Conservation (phyloP, 129 eudicot genomes). For the Daucus carota region DNA sequence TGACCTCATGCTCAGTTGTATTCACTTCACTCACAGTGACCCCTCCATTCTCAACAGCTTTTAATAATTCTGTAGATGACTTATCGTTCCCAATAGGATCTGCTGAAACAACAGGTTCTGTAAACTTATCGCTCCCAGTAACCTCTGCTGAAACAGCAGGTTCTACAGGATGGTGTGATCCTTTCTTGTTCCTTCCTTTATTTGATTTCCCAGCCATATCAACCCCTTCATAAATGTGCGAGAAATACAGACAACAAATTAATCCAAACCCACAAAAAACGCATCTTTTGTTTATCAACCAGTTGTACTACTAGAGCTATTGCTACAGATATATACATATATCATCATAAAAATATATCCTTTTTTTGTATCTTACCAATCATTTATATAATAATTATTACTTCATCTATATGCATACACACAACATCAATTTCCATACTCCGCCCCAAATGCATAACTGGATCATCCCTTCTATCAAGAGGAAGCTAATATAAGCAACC, state of each 20-base stretch:
- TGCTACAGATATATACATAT: not conserved
- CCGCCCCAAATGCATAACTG: not conserved
- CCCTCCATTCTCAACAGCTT: constrained; percentile 45
- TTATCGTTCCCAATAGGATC: not conserved
- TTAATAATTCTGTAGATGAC: constrained; percentile 19
- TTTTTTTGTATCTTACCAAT: not conserved
- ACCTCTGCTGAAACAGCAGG: constrained; percentile 30
- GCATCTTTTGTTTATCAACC: not conserved
- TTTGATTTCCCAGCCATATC: constrained; percentile 92
- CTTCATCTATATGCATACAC: not conserved
- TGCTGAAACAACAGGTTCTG: constrained; percentile 27
- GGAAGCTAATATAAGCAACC: not conserved
- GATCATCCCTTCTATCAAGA: not conserved
- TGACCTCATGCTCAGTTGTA: constrained; percentile 25
- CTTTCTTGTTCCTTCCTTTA: constrained; percentile 67
- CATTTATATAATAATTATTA: not conserved
- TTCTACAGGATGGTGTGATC: constrained; percentile 30
- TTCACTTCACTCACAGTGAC: constrained; percentile 24
- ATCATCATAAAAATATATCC: not conserved
- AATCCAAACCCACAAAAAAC: not conserved
- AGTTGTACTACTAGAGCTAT: not conserved
- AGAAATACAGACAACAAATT: not conserved
- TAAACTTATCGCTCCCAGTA: not conserved
- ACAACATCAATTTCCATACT: not conserved
- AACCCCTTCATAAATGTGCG: constrained; percentile 14